Conservation (phyloP, 345 rosid species). For the Euphorbia peplus region DNA sequence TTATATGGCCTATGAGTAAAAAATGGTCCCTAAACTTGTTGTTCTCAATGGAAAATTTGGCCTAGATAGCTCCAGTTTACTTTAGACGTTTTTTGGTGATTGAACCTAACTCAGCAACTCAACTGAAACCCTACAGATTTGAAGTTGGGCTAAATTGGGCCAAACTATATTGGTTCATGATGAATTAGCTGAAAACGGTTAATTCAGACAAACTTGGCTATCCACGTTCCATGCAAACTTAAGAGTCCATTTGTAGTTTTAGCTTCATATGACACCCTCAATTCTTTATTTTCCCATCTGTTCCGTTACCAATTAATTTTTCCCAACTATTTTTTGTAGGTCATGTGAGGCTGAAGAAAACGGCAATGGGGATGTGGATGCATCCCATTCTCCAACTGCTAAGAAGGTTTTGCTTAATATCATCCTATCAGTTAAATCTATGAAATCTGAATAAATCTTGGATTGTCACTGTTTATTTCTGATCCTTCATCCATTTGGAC, state of each 20-base stretch:
- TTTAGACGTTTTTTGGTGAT: background rate
- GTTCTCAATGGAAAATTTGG: background rate
- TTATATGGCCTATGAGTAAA: background rate
- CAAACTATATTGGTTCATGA: background rate
- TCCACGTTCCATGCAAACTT: background rate
- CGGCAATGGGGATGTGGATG: constrained; percentile 36
- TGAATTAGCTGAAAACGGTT: background rate
- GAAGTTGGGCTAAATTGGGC: background rate
- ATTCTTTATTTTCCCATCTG: constrained; percentile 3
- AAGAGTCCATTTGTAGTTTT: background rate
- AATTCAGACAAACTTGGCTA: background rate
- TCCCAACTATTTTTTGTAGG: constrained; percentile 37
- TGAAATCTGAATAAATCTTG: background rate
- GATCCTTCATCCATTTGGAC: background rate
- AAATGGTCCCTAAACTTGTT: background rate
- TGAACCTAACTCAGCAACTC: background rate
- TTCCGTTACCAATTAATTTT: constrained; percentile 14
- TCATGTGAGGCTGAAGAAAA: constrained; percentile 36
- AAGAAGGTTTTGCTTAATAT: constrained; percentile 52
- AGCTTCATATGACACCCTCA: background rate
- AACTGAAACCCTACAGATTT: background rate
- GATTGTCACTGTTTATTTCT: background rate
- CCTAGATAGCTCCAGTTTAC: background rate
- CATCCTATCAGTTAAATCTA: background rate
- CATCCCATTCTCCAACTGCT: constrained; percentile 33